Evolutionary conservation across 352 stramenopile genomes (phyloP).

Genomic region (Globisporangium rhizosaccharum): DNA sequence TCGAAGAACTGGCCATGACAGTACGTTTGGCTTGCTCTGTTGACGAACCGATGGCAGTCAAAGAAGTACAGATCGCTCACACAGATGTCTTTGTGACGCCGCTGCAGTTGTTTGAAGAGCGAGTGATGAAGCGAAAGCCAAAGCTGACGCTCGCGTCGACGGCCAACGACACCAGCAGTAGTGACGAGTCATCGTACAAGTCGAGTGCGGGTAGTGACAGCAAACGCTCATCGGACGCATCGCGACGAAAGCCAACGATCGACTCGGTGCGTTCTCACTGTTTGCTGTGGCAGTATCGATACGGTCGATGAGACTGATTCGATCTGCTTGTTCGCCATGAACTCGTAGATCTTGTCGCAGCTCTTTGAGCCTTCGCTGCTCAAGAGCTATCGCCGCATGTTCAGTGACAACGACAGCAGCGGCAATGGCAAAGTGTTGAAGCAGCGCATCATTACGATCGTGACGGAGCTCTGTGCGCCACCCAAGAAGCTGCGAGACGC

Average conservation of each 20-base stretch:
- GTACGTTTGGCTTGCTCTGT: conserved; percentile 14
- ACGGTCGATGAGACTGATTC: neutral
- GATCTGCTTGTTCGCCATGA: neutral
- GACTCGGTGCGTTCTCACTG: neutral
- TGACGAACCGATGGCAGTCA: no score
- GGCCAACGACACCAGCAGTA: neutral
- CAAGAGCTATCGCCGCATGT: conserved; percentile 26
- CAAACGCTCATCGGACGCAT: neutral
- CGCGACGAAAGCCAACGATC: neutral
- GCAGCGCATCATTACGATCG: conserved; percentile 32
- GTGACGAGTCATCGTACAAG: neutral
- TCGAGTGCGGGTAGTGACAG: neutral
- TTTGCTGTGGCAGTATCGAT: neutral
- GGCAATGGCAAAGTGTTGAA: conserved; percentile 28
- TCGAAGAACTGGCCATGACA: conserved; percentile 65
- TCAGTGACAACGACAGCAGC: conserved; percentile 33
- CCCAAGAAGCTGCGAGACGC: neutral
- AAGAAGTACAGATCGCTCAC: neutral
- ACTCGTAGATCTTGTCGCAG: conserved; percentile 20
- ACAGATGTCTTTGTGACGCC: neutral
- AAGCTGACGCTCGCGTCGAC: conserved; percentile 20
- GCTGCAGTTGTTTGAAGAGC: conserved; percentile 56
- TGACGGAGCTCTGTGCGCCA: conserved; percentile 19
- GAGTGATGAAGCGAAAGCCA: conserved; percentile 37
- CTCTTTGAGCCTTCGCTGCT: conserved; percentile 37